phyloP scores from a whole-genome alignment of 2,329 filamentous ascomycete genomes.

The Alternaria incomplexa region DNA sequence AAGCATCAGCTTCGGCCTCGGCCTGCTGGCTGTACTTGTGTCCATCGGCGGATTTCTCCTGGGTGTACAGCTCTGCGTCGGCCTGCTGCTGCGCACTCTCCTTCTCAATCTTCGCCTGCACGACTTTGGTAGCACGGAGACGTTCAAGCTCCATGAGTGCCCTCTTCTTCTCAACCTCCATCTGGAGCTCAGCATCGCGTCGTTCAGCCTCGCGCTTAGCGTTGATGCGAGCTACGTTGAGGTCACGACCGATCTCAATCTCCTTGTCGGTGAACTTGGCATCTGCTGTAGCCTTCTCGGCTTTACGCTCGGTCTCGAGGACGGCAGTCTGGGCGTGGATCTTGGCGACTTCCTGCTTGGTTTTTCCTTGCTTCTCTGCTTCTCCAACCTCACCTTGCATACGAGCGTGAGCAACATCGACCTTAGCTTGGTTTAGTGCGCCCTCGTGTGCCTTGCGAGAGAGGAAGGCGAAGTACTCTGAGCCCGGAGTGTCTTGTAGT shows the following conservation, averaged over 20 bases:
- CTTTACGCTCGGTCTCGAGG: slow-evolving; percentile 82
- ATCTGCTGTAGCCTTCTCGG: slow-evolving; percentile 79
- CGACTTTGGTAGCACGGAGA: slow-evolving; percentile 77
- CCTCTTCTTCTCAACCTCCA: slow-evolving; percentile 76
- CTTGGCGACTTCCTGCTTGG: slow-evolving; percentile 86
- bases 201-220: slow-evolving; percentile 75
- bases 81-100: slow-evolving; percentile 73
- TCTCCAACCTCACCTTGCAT: slow-evolving; percentile 76
- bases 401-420: slow-evolving; percentile 64
- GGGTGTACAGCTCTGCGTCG: slow-evolving; percentile 62
- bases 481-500: slow-evolving; percentile 79
- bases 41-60: slow-evolving; percentile 57
- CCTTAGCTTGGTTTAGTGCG: slow-evolving; percentile 78
- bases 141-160: slow-evolving; percentile 82
- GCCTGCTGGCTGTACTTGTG: slow-evolving; percentile 66
- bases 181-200: slow-evolving; percentile 80
- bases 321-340: slow-evolving; percentile 87
- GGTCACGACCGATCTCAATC: slow-evolving; percentile 73
- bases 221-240: slow-evolving; percentile 76
- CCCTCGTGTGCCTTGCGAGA: slow-evolving; percentile 85
- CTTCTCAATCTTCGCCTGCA: slow-evolving; percentile 73
- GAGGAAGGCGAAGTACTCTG: slow-evolving; percentile 82
- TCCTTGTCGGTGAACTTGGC: slow-evolving; percentile 75
- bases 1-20: slow-evolving; percentile 61
- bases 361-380: slow-evolving; percentile 76